Percentiles rank a stretch among this genome's conserved stretches.
Conservation (phyloP, 768 basidiomycete genomes). For the Crucibulum laeve region DNA sequence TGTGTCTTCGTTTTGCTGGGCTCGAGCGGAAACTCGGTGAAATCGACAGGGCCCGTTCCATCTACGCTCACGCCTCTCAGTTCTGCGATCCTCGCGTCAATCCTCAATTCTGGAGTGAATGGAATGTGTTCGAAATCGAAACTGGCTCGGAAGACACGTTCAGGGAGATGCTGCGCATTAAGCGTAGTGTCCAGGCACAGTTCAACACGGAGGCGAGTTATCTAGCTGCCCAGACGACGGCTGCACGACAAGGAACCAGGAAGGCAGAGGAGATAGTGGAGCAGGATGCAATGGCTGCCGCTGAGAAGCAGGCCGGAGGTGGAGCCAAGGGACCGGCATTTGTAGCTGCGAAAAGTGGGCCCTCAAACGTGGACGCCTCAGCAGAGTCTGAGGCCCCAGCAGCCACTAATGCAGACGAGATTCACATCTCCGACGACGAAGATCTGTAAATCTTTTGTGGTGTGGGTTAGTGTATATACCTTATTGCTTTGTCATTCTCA, state of each 20-base stretch:
- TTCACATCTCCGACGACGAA: conserved; percentile 85
- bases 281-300: conserved; percentile 84
- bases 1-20: conserved; percentile 94
- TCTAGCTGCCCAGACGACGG: conserved; percentile 84
- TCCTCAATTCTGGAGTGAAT: conserved; percentile 93
- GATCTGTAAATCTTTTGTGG: conserved; percentile 36
- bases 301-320: conserved; percentile 57
- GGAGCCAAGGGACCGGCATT: conserved; percentile 63
- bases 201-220: conserved; percentile 98
- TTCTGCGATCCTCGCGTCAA: conserved; percentile 96
- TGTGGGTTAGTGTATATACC: conserved; percentile 2
- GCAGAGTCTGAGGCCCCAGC: conserved; percentile 23
- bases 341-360: conserved; percentile 62
- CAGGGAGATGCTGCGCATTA: conserved; percentile 92
- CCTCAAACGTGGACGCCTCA: conserved; percentile 31
- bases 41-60: conserved; percentile 94
- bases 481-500: conserved; percentile 7
- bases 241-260: conserved; percentile 56
- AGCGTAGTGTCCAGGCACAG: conserved; percentile 95
- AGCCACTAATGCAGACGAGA: conserved; percentile 70
- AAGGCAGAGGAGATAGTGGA: conserved; percentile 39
- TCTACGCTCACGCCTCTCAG: conserved; percentile 96
- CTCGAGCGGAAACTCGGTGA: conserved; percentile 98
- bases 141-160: conserved; percentile 99
- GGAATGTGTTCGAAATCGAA: conserved; percentile 98